Evolutionary conservation across 495 filamentous ascomycete genomes (phyloP).

Genomic region (Penicillium soppii): DNA sequence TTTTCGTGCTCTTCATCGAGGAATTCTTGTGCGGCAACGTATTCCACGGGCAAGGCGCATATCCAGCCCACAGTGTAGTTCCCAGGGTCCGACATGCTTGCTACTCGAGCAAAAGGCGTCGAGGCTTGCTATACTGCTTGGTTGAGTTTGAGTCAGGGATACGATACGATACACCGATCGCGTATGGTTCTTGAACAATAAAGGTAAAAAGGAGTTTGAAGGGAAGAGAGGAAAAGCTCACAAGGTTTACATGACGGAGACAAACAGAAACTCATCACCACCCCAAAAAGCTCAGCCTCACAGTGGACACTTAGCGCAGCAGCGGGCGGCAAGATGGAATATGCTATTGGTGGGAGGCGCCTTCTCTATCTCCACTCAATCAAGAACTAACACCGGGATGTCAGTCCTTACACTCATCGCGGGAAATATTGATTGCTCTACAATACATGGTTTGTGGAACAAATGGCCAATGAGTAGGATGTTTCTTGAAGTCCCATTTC

Average conservation of each 20-base stretch:
- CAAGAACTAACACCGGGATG: too few species aligned
- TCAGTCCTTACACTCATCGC: too few species aligned
- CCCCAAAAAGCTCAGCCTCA: not conserved
- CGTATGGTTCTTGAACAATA: not conserved
- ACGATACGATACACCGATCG: not conserved
- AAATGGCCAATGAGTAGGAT: too few species aligned
- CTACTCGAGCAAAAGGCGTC: too few species aligned
- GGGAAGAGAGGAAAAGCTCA: not conserved
- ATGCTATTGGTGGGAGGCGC: not conserved
- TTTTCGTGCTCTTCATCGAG: slow-evolving; percentile 34
- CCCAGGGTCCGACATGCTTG: slow-evolving; percentile 13
- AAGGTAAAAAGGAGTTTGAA: not conserved
- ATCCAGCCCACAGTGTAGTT: slow-evolving; percentile 52
- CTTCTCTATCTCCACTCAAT: too few species aligned
- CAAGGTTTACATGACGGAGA: not conserved
- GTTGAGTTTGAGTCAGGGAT: not conserved
- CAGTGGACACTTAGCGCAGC: not conserved
- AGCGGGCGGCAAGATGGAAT: not conserved
- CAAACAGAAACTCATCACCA: not conserved
- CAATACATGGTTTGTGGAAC: too few species aligned
- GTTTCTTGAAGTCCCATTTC: too few species aligned
- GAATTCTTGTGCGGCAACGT: slow-evolving; percentile 33
- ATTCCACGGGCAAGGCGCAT: slow-evolving; percentile 37
- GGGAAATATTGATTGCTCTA: too few species aligned
- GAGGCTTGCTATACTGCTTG: too few species aligned